Evolutionary conservation across 352 stramenopile species (phyloP).

Genomic region (Globisporangium iwayamae): DNA sequence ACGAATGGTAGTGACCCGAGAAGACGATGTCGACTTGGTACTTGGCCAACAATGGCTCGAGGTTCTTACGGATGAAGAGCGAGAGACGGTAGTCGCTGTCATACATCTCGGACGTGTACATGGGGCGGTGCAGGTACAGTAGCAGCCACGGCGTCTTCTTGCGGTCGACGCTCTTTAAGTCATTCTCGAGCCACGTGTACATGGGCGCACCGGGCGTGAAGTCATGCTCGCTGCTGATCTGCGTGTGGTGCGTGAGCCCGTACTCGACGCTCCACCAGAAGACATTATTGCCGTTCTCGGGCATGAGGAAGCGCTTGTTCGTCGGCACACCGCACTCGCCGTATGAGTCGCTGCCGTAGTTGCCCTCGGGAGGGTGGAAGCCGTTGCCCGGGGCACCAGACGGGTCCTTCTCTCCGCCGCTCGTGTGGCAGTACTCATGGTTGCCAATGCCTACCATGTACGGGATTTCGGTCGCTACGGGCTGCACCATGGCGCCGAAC

Average conservation of each 20-base stretch:
- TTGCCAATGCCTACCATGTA: constrained; percentile 56
- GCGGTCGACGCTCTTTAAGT: constrained; percentile 81
- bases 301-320: constrained; percentile 52
- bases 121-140: constrained; percentile 86
- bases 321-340: constrained; percentile 66
- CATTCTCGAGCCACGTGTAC: constrained; percentile 81
- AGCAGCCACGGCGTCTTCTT: constrained; percentile 90
- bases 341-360: constrained; percentile 53
- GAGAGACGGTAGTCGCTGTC: constrained; percentile 35
- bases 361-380: constrained; percentile 57
- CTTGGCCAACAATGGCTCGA: constrained; percentile 39
- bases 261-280: constrained; percentile 90
- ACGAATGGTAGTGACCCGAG: constrained; percentile 51
- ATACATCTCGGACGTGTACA: constrained; percentile 57
- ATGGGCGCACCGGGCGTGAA: constrained; percentile 77
- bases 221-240: constrained; percentile 90
- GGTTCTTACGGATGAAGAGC: constrained; percentile 31
- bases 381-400: constrained; percentile 37
- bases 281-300: constrained; percentile 54
- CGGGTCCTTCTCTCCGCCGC: constrained; percentile 46
- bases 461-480: constrained; percentile 50
- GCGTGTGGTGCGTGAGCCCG: constrained; percentile 79
- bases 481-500: constrained; percentile 59
- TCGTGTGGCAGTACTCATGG: constrained; percentile 63
- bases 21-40: constrained; percentile 56